Base-by-base conservation (phyloP, 2,329 filamentous ascomycete species). In the Diplodia intermedia region DNA sequence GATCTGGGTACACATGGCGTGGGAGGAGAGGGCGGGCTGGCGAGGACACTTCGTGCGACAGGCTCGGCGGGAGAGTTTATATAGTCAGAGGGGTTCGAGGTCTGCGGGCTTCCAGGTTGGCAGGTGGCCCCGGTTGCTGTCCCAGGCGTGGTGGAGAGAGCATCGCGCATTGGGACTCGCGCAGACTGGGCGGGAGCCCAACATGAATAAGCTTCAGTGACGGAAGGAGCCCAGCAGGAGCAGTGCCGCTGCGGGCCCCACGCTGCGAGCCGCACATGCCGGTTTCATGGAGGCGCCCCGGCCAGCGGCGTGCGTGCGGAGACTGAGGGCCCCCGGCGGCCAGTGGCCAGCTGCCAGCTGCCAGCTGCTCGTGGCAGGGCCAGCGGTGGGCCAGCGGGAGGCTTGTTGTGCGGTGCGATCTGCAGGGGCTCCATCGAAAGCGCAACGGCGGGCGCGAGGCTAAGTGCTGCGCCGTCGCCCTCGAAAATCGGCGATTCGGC, bases 1-100 rank as follows among this genome's bases (percentile, higher is more conserved):
- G 70, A 84, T 78, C 73, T 81, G 77, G 69, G 78, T 82, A 75
- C 82, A 84, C 82, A 83, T 84, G 72, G 65, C 54, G 36, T 49
- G 71, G 67, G 65, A 68, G 61, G 29, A 50, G 50, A 26, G 60
- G 62, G 12, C 12, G 26, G 50, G 29, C 55, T 29, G 61, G n/a
- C 60, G 68, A 50, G 18, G n/a, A 26, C 14, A 33, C 9, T 40
- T 40, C 38, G 31, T 55, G 49, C 54, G 66, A 50, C 47, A 66
- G 69, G 73, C 71, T 72, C 72, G 73, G 74, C 40, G 40, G 38
- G 40, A 8, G 36, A 23, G 43, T 38, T 60, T 67, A 57, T 57
- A 67, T 36, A 50, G 7, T 26, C 26, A 15, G 12, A 29, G 40
- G 47, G 56, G 56, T 49, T 61, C 56, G 56, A 61, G 40, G 29